These are phyloP conservation scores for Tetrapisispora namnaoensis DNA, from an alignment of 805 yeast species.

Conservation along the genomic window DNA sequence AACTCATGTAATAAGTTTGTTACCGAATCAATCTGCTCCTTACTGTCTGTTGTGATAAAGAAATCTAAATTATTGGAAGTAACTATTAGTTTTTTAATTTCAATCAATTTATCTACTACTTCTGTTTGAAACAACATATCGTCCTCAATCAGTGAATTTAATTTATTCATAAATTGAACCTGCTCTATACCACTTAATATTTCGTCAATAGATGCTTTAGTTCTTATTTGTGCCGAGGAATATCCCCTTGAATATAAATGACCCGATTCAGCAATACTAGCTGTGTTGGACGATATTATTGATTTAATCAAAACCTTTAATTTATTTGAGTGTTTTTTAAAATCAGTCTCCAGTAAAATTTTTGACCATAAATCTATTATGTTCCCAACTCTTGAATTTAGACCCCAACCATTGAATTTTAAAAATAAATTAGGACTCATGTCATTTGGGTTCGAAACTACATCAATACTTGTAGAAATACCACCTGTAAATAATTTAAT, in stretches of 20 bases:
- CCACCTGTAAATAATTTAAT: conserved; percentile 85
- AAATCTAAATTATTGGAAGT: conserved; percentile 38
- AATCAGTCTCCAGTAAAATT: conserved; percentile 59
- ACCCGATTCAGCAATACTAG: conserved; percentile 77
- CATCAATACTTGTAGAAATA: conserved; percentile 49
- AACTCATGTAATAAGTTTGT: conserved; percentile 18
- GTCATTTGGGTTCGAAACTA: conserved; percentile 47
- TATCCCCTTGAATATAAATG: conserved; percentile 69
- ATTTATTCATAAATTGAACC: conserved; percentile 53
- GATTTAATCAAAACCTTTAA: conserved; percentile 63
- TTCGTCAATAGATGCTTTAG: conserved; percentile 53
- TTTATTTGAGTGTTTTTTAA: conserved; percentile 52
- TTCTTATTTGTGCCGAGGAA: conserved; percentile 55
- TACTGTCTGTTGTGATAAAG: conserved; percentile 51
- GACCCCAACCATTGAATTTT: conserved; percentile 55
- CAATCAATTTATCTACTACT: conserved; percentile 53
- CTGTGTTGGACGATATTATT: conserved; percentile 65
- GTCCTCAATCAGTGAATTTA: conserved; percentile 42
- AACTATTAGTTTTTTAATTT: conserved; percentile 39
- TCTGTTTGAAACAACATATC: conserved; percentile 42
- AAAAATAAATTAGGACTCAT: conserved; percentile 43
- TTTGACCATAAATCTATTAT: conserved; percentile 61
- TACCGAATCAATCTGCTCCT: conserved; percentile 18
- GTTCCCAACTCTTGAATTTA: conserved; percentile 51
- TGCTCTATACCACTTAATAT: conserved; percentile 67